Conservation (phyloP, 345 rosid genomes). For the Rhodamnia rubescens region DNA sequence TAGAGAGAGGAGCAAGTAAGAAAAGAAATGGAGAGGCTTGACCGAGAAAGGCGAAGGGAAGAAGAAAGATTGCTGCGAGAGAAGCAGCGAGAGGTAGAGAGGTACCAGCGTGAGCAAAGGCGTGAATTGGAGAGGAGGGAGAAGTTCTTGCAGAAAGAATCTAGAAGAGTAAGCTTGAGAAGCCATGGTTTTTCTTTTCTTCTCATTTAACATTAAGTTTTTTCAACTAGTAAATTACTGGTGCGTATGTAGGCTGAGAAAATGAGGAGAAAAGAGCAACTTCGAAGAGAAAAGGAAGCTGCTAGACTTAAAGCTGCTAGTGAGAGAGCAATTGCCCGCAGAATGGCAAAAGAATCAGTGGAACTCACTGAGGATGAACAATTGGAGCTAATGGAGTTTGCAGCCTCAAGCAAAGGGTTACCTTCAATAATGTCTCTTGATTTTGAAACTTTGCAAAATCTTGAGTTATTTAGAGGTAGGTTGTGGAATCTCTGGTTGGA, state of each 20-base stretch:
- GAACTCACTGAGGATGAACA: conserved; percentile 82
- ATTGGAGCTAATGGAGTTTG: conserved; percentile 87
- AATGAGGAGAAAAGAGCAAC: conserved; percentile 75
- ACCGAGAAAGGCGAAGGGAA: conserved; percentile 88
- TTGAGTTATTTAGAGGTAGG: conserved; percentile 63
- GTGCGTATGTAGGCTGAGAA: conserved; percentile 53
- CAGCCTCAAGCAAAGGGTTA: conserved; percentile 55
- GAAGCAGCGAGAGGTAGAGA: conserved; percentile 89
- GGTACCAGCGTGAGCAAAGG: conserved; percentile 65
- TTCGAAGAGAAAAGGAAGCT: conserved; percentile 65
- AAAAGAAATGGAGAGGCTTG: conserved; percentile 81
- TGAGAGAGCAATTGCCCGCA: conserved; percentile 84
- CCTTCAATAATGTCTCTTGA: conserved; percentile 60
- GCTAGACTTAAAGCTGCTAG: conserved; percentile 83
- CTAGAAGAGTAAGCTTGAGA: conserved; percentile 47
- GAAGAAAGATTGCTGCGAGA: conserved; percentile 86
- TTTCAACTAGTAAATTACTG: background rate
- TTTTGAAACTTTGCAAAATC: conserved; percentile 62
- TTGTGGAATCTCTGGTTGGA: background rate
- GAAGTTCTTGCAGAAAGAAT: conserved; percentile 74
- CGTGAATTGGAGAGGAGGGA: conserved; percentile 85
- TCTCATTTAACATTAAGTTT: background rate
- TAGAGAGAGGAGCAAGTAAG: conserved; percentile 76
- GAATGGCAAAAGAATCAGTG: conserved; percentile 77
- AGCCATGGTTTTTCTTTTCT: background rate